Base-by-base conservation (phyloP, 2,329 filamentous ascomycete species). In the Phyllosticta citrichinensis region DNA sequence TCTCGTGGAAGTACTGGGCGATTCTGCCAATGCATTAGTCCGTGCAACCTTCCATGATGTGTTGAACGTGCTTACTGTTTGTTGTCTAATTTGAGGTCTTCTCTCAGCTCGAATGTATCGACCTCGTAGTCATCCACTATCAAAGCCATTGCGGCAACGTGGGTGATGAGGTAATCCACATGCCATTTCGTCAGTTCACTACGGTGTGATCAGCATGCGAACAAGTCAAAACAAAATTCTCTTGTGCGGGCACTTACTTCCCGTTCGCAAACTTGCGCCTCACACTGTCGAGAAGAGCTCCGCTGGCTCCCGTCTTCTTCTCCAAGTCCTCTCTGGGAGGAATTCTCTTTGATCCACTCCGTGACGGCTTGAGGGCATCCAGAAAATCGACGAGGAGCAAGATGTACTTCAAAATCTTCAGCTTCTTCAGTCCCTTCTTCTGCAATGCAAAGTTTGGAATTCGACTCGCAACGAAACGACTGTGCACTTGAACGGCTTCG, bases 111-210 rank as follows among this genome's bases (percentile, higher is more conserved):
- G 64, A 81, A 81, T 6, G 86, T 86, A 68, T 92, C 86, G 60
- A 89, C 84, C 69, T 86, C 84, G 69, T 85, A 91, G 69, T 87
- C 85, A 68, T 91, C 87, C 19, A 91, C 77, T 64, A 89, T 83
- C 70, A 88, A 81, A 27, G 86, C 83, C 63, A 91, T 79, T 1
- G 83, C 87, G 67, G 85, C 87, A 68, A 88, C 83, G 73, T 91
- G 87, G 17, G 88, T 89, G 68, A 86, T 84, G 33, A 92, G 75
- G 64, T 89, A 79, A 69, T 93, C 87, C 33, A 81, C 75, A 70
- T 91, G 84, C 76, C 85, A 88, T 69, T 88, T 89, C 60, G 84
- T 81, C 75, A 93, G 83, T 62, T 83, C 79, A 22, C 72, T 74
- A 53, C 6, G 35, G 30, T 19, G 19, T 1, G 20, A 56, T 71